phyloP scores from a whole-genome alignment of 1,139 yeast species.

The Hemisphaericaspora xylofermentans region DNA sequence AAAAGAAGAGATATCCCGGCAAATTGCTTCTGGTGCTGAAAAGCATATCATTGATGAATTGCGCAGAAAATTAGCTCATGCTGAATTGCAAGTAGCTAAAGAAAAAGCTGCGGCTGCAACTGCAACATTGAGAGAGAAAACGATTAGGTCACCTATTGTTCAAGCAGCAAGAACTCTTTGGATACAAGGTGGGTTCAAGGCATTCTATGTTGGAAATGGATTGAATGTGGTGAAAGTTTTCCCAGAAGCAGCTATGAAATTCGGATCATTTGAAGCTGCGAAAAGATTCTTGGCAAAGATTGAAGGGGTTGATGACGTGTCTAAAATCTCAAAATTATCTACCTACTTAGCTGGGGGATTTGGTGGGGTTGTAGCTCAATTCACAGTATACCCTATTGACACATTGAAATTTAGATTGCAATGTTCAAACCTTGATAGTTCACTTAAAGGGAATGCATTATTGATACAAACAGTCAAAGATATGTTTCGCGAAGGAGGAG shows the following conservation, averaged over 20 bases:
- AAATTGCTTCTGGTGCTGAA: conserved; percentile 36
- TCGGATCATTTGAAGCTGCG: conserved; percentile 90
- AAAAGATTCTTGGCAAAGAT: conserved; percentile 71
- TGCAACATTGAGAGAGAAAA: conserved; percentile 26
- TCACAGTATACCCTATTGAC: conserved; percentile 94
- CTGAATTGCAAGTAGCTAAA: conserved; percentile 23
- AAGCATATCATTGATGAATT: conserved; percentile 40
- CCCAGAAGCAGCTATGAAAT: conserved; percentile 97
- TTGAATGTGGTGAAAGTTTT: conserved; percentile 89
- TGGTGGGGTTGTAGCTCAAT: conserved; percentile 92
- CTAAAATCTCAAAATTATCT: conserved; percentile 69
- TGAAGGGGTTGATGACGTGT: conserved; percentile 75
- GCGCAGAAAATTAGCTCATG: conserved; percentile 26
- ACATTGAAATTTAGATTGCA: conserved; percentile 84
- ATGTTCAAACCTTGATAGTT: conserved; percentile 67
- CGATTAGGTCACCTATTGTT: conserved; percentile 63
- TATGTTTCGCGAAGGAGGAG: conserved; percentile 79
- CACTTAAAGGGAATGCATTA: conserved; percentile 59
- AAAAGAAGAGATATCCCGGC: conserved; percentile 48
- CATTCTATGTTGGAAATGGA: conserved; percentile 95
- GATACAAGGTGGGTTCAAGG: conserved; percentile 82
- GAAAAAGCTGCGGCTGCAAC: conserved; percentile 20
- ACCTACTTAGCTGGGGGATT: conserved; percentile 93
- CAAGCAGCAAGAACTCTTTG: conserved; percentile 83
- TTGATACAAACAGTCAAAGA: conserved; percentile 67